Base-by-base conservation (phyloP, 768 basidiomycete species). In the Termitomyces sp. region DNA sequence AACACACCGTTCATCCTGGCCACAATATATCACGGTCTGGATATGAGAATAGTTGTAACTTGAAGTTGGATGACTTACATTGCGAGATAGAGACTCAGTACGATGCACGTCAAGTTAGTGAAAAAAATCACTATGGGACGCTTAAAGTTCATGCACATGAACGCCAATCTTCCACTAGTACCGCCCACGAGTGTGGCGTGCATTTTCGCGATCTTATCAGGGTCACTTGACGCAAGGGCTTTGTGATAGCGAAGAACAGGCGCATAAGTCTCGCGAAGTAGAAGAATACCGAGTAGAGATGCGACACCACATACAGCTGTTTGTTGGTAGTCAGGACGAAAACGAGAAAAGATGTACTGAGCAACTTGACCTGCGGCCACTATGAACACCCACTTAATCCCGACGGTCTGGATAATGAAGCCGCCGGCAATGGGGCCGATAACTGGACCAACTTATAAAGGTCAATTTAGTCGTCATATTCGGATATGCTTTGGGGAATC, bases 211-310 rank as follows among this genome's bases (percentile, higher is more conserved):
- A 57, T 53, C 42, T 39, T 39, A 0, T 31, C 42, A 2, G 35
- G 18, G 18, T 53, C 52, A 10, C 51, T 42, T 2, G 56, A 53
- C n/a, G 45, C 50, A 3, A 56, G 18, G 13, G 56, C 51, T 22
- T 52, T 44, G 45, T 46, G 45, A 42, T 52, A 48, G 10, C 83
- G 81, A 36, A 91, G 76, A 31, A 88, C 73, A 1, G 90, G 89
- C 0, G 79, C 84, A 63, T 90, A 93, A 0, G 90, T 89, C 68
- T 92, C 90, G 15, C 74, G 72, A 13, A 88, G 68, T 40, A 88
- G 65, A 7, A 85, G 82, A 23, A 89, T 75, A 4, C 80, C 85
- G 7, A 84, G 47, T 0, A 73, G 27, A 7, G 79, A 65, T 5
- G 76, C 71, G 20, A 78, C 40, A 29, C 68, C 78, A 50, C 76